Evolutionary conservation across 768 basidiomycete species (phyloP).

Genomic region (Hysterangium stoloniferum): DNA sequence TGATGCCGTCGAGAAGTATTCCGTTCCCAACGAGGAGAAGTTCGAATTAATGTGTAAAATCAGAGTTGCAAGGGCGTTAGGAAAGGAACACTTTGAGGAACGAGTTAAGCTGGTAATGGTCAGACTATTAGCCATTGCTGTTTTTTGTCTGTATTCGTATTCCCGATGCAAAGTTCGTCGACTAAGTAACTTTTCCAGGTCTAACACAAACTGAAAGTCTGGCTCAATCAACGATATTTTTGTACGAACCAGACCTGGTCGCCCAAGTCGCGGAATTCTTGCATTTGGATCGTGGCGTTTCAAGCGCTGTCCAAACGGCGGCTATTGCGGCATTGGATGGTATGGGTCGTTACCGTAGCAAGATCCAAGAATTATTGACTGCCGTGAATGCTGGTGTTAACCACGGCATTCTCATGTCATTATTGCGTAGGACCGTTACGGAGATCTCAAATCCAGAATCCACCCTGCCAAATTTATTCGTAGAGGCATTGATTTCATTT

Average conservation of each 20-base stretch:
- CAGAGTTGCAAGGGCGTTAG: conserved; percentile 66
- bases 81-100: conserved; percentile 46
- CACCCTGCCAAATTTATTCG: conserved; percentile 60
- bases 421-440: conserved; percentile 72
- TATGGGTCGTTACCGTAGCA: conserved; percentile 74
- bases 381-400: conserved; percentile 94
- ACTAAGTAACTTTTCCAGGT: conserved; percentile 32
- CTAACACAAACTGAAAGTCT: conserved; percentile 77
- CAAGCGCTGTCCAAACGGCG: conserved; percentile 68
- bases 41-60: conserved; percentile 86
- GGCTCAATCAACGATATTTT: conserved; percentile 75
- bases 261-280: conserved; percentile 83
- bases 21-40: conserved; percentile 73
- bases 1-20: conserved; percentile 57
- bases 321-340: conserved; percentile 89
- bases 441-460: conserved; percentile 64
- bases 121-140: conserved; percentile 80
- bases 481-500: conserved; percentile 81
- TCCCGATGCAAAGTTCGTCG: background rate
- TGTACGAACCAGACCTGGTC: conserved; percentile 92
- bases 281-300: conserved; percentile 67
- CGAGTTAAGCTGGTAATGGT: conserved; percentile 76
- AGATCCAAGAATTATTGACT: conserved; percentile 78
- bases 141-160: conserved; percentile 41
- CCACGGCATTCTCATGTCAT: conserved; percentile 88